Evolutionary conservation across 2,329 filamentous ascomycete genomes (phyloP), one percentile per base, ranked within the genome.

Genomic region (Magnaporthiopsis rhizophila): DNA sequence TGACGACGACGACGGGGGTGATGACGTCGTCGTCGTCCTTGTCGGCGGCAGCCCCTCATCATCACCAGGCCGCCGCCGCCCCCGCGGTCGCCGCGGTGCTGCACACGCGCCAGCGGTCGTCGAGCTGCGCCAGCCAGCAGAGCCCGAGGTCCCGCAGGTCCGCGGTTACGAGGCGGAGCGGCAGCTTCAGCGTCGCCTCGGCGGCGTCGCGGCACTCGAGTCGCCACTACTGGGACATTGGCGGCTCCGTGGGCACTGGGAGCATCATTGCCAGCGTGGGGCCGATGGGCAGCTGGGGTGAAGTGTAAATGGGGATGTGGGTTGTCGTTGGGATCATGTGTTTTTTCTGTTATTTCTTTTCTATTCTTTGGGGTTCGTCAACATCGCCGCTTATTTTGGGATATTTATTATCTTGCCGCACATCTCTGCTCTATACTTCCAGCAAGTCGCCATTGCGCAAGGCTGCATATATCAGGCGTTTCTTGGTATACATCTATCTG

Each of bases 191-290:
- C 68, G 83, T 53, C 12, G 45, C 86, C 36, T 93, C 90, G 21
- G 62, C 90, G 50, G 62, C 61, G 57, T 91, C 89, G 63, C 79
- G 92, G 65, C 91, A 95, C 45, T 93, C 90, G 59, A 91, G 88
- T 59, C 80, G 92, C 63, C 91, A 96, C 73, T 97, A 96, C 75
- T 97, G 93, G 93, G 93, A 97, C 74, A 86, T 97, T 68, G 91
- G 91, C 32, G 90, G 87, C 7, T 92, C 87, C 69, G 83, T 92
- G 30, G 90, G 90, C 2, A 93, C 90, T 64, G 89, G 89, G 3
- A 90, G 88, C 68, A 80, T 88, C 67, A 85, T 90, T 73, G 86
- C 85, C 2, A 83, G 84, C 61, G 85, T 83, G 56, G 88, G 87
- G 1, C 85, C 84, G 11, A 86, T 90, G 81, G 90, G 90, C 21